Base-by-base conservation (phyloP, 2,329 filamentous ascomycete species). In the Iodosphaeria phyllophila region DNA sequence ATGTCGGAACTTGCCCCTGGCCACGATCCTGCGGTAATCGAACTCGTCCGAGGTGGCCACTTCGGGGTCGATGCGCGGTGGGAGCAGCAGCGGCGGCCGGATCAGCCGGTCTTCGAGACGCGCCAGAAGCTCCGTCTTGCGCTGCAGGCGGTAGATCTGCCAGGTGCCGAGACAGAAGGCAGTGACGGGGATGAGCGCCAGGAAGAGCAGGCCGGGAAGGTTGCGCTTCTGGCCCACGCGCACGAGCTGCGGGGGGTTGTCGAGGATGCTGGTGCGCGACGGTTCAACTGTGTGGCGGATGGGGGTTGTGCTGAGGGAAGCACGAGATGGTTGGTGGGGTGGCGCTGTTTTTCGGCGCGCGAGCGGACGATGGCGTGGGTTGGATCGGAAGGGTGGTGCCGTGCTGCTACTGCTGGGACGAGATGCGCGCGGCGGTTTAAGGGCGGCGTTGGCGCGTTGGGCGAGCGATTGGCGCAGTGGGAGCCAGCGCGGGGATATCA, bases 121-220 rank as follows among this genome's bases (percentile, higher is more conserved):
- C 30, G 86, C 82, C 32, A 98, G 73, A 8, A 98, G 61, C 22
- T 92, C 77, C 4, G 82, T 83, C 49, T 98, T 98, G 84, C 86
- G 92, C 30, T 74, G 70, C 2, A 98, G 66, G 8, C 89, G 76
- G 47, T 92, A 71, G 27, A 98, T 78, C 48, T 98, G 89, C 89
- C 89, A 98, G 34, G 80, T 80, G 16, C 89, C 89, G 10, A 98
- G 71, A 27, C 61, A 58, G 49, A 98, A 92, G 8, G 89, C 82
- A 1, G 84, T 93, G 31, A 92, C 52, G 24, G 89, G 89, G 40
- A 98, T 95, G 26, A 92, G 53, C 20, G 80, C 79, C 8, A 92
- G 65, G 31, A 92, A 59, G 18, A 89, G 69, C 7, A 92, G 60
- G 0, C 83, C 83, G 0, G 74, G 72, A 1, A 80, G 79, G 56